Evolutionary conservation across 352 stramenopile genomes (phyloP), one percentile per base, ranked within the genome.

Genomic region (Phytopythium montanum): DNA sequence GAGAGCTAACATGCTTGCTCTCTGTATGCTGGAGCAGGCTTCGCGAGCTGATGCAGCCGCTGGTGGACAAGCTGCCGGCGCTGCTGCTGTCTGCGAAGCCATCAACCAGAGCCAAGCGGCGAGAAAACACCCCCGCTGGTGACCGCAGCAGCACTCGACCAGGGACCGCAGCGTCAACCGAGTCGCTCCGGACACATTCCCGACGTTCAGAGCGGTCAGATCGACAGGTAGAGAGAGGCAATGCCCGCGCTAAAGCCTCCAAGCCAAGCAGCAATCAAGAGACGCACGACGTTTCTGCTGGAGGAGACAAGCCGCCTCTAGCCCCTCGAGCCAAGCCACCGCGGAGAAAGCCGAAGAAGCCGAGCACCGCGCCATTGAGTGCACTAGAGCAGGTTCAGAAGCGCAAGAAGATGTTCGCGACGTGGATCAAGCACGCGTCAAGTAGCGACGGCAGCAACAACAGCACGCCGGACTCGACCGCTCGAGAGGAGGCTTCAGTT

Each of bases 41-140:
- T 62, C 79, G 76, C 56, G 79, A 92, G 56, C 62, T 92, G 39
- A 94, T 94, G 82, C 71, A 92, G 64, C 85, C 80, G 9, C 60
- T 92, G 55, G 66, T 91, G 56, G 73, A 74, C 21, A 94, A 88
- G 62, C 36, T 94, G 33, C 79, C 81, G 29, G 65, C 76, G 18
- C 68, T 92, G n/a, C 44, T 92, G n/a, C 60, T 90, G 54, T 70
- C 70, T 36, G 75, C 69, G 28, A 88, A 84, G 54, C 60, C 65
- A 6, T 64, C 39, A 23, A 25, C 23, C 9, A 57, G 16, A 18
- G 6, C 65, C 19, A 59, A 48, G 54, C 26, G 58, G 16, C 54
- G 28, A 23, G 28, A 50, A 14, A n/a, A n/a, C n/a, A 25, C 46
- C 23, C 14, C 46, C 5, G 61, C 58, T 54, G 29, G 46, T 12